A percentile compares a stretch with the other conserved stretches of the same genome.
These are phyloP conservation scores for Erodium texanum DNA, from an alignment of 441 rosid genomes.

Conservation along the genomic window DNA sequence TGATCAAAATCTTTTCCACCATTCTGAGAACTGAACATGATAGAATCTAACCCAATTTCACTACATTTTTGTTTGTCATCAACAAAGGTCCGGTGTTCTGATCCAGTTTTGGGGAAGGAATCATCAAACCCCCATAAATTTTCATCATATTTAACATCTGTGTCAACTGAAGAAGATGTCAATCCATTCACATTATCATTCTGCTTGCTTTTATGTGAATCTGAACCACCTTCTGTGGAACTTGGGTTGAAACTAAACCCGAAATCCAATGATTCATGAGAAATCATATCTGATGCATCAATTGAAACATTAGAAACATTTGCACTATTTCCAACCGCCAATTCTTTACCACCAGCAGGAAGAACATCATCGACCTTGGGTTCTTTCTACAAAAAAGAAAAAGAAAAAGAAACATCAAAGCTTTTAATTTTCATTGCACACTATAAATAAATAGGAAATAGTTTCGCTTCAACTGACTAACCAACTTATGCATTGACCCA, in stretches of 20 bases:
- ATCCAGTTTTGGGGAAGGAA: slow-evolving; percentile 10
- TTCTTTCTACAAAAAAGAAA: slow-evolving; percentile 26
- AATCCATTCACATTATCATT: slow-evolving; percentile 8
- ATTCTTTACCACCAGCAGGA: slow-evolving; percentile 10
- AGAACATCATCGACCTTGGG: slow-evolving; percentile 21
- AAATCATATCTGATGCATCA: neutral
- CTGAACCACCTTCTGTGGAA: neutral
- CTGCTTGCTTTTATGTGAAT: slow-evolving; percentile 4
- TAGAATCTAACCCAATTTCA: neutral
- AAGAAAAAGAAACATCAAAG: slow-evolving; percentile 2
- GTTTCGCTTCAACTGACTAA: slow-evolving; percentile 12
- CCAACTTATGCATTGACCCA: slow-evolving; percentile 35
- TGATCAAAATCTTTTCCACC: neutral
- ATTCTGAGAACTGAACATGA: slow-evolving; percentile 4
- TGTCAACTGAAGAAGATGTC: neutral
- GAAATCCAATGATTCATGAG: slow-evolving; percentile 2
- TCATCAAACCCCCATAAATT: slow-evolving; percentile 12
- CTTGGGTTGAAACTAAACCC: slow-evolving; percentile 9
- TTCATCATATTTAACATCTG: slow-evolving; percentile 8
- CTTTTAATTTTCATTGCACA: slow-evolving; percentile 8
- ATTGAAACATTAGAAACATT: neutral
- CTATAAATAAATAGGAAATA: neutral
- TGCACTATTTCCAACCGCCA: slow-evolving; percentile 5
- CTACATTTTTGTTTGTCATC: neutral
- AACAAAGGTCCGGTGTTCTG: neutral